Conservation (phyloP, 2,329 filamentous ascomycete genomes). For the Aspergillus sp. region DNA sequence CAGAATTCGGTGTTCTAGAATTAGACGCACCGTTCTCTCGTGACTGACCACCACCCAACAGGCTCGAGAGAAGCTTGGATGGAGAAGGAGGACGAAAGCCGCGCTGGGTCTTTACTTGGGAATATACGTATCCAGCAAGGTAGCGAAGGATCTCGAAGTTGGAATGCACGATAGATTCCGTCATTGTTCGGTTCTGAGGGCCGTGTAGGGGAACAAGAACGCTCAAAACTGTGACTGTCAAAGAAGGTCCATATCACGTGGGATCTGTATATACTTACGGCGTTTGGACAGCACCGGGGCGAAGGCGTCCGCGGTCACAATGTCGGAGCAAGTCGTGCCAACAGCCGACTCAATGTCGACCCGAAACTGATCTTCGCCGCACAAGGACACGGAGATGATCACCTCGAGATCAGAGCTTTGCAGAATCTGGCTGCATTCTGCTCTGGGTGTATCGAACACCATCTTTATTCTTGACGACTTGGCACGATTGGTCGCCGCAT, state of each 20-base stretch:
- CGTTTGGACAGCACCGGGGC: slow-evolving; percentile 71
- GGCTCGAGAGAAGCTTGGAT: slow-evolving; percentile 82
- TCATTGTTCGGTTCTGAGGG: slow-evolving; percentile 46
- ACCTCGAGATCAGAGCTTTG: slow-evolving; percentile 38
- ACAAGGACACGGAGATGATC: slow-evolving; percentile 68
- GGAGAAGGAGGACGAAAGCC: slow-evolving; percentile 79
- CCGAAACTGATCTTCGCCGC: slow-evolving; percentile 57
- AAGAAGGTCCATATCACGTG: slow-evolving; percentile 4
- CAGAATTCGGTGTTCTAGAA: slow-evolving; percentile 33
- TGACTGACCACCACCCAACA: slow-evolving; percentile 61
- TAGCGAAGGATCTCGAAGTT: slow-evolving; percentile 74
- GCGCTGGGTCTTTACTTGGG: slow-evolving; percentile 57
- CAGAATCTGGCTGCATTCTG: slow-evolving; percentile 27
- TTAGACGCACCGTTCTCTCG: slow-evolving; percentile 23
- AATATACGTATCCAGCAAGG: slow-evolving; percentile 61
- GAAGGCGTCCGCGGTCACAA: slow-evolving; percentile 69
- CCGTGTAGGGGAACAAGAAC: slow-evolving; percentile 69
- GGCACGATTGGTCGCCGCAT: slow-evolving; percentile 50
- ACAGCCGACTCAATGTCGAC: slow-evolving; percentile 63
- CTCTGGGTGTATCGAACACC: slow-evolving; percentile 35
- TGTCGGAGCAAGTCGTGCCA: slow-evolving; percentile 70
- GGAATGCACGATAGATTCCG: slow-evolving; percentile 69
- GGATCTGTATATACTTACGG: slow-evolving; percentile 50
- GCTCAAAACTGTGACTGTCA: slow-evolving; percentile 59
- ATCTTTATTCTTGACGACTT: slow-evolving; percentile 33